Base-by-base conservation (phyloP, 371 early-diverging fungal genomes). In the Rhizopus delemar region DNA sequence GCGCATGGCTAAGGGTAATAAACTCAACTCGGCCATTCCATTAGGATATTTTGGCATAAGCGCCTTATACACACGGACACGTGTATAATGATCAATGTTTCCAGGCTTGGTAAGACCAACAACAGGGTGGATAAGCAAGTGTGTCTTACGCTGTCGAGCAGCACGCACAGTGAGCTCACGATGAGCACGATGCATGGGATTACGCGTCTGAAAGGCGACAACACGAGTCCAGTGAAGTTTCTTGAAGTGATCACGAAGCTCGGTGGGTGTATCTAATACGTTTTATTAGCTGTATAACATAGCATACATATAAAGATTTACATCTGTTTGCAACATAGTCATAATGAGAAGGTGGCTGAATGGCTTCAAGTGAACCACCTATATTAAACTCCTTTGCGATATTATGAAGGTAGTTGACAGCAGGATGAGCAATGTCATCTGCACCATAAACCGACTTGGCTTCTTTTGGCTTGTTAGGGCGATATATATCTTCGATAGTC, bases 151-250 rank as follows among this genome's bases (percentile, higher is more conserved):
- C 54, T 83, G 81, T 55, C 95, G 89, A 34, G 95, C 96, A 46
- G 97, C 97, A 35, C 96, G 89, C 32, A 96, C 94, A 48, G 97
- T 96, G 66, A 96, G 75, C 74, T 96, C 97, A 71, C 94, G 90
- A 73, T 96, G 97, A 36, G 97, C 97, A 64, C 96, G 88, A 69
- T 96, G 97, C 97, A 96, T 96, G n/a, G 97, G 97, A 84, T 96
- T 96, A 60, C 97, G 90, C n/a, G 97, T 96, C 78, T 96, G 96
- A 87, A 96, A 96, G 34, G 95, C 97, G 39, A 95, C 95, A 31
- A 96, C 93, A 56, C 94, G 89, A 12, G 93, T 90, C 95, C 94
- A 95, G 74, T 92, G 89, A 41, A 94, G 84, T 79, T 95, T 93
- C 66, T 88, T 82, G 85, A 94, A 95, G 62, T 87, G 81, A 12